phyloP scores from a whole-genome alignment of 106 monocot species.

The Xerophyta viscosa region DNA sequence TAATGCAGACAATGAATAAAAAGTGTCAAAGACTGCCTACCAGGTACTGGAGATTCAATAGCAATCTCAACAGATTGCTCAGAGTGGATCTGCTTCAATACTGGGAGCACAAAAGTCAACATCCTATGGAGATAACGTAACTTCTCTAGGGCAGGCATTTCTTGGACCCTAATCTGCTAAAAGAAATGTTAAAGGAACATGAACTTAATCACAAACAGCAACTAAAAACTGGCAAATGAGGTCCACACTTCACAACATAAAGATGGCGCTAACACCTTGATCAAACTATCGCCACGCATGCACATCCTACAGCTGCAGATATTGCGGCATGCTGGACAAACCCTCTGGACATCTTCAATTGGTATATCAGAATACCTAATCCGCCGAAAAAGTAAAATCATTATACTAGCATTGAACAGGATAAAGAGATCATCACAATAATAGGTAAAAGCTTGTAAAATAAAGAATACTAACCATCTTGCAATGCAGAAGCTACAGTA shows the following conservation, averaged over 20 bases:
- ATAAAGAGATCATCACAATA: background rate
- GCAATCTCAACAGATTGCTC: constrained; percentile 79
- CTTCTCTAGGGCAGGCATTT: constrained; percentile 58
- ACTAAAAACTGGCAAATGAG: background rate
- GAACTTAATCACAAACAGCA: background rate
- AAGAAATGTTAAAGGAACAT: too few species aligned
- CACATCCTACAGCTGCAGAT: constrained; percentile 82
- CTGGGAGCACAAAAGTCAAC: constrained; percentile 63
- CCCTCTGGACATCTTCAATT: constrained; percentile 60
- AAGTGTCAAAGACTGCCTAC: constrained; percentile 31
- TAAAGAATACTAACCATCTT: constrained; percentile 49
- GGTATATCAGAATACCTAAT: constrained; percentile 70
- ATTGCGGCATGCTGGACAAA: constrained; percentile 84
- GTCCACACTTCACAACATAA: background rate
- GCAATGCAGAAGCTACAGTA: constrained; percentile 67
- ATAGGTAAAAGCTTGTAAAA: background rate
- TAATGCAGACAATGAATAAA: too few species aligned
- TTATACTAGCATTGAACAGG: background rate
- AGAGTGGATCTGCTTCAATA: constrained; percentile 66
- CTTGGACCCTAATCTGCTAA: constrained; percentile 63
- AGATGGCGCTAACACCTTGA: constrained; percentile 52
- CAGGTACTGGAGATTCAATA: constrained; percentile 61
- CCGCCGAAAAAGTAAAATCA: background rate
- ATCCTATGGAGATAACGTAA: constrained; percentile 76
- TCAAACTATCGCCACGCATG: constrained; percentile 60